Percentiles rank a stretch among this genome's conserved stretches.
Conservation (phyloP, 345 rosid genomes). For the Eucalyptus decipiens region DNA sequence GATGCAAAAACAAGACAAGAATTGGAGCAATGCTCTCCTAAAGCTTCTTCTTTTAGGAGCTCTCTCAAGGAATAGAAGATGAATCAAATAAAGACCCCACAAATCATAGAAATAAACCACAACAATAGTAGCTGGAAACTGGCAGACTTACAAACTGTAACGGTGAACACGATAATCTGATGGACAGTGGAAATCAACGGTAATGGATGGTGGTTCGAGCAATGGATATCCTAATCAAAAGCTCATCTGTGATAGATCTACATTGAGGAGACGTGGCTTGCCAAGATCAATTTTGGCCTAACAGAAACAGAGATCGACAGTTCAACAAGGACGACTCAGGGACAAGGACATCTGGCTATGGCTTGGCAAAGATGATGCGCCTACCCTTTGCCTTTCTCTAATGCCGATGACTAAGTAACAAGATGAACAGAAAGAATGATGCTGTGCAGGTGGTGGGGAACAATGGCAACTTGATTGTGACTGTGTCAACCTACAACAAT, state of each 20-base stretch:
- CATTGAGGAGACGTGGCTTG: neutral
- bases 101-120: neutral
- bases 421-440: neutral
- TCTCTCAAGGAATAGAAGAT: neutral
- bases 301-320: neutral
- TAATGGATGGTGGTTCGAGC: neutral
- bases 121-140: neutral
- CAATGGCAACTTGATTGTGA: neutral
- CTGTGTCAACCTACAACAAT: neutral
- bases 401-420: neutral
- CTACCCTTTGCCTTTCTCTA: neutral
- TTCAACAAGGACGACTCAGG: neutral
- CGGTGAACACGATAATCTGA: neutral
- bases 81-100: neutral
- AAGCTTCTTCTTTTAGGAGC: neutral
- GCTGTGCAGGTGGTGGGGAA: neutral
- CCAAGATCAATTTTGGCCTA: neutral
- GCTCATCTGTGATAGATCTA: neutral
- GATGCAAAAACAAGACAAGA: neutral
- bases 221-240: neutral
- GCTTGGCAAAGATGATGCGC: neutral
- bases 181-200: neutral
- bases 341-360: neutral
- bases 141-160: neutral
- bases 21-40: neutral